These are phyloP conservation scores for Cadophora luteo-olivacea DNA, from an alignment of 2,329 filamentous ascomycete genomes.

Conservation along the genomic window DNA sequence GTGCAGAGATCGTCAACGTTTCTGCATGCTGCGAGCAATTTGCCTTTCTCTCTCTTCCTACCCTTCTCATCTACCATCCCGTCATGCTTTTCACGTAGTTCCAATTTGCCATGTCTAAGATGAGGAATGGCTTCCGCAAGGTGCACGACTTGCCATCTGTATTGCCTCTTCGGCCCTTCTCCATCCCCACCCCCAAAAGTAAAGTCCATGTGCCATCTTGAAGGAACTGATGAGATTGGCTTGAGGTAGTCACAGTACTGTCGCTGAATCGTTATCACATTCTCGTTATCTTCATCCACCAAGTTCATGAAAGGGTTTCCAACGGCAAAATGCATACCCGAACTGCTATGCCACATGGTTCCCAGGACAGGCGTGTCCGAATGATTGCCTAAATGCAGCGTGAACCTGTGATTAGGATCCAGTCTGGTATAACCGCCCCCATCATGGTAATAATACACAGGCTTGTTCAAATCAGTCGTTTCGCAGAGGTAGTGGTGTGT, in stretches of 20 bases:
- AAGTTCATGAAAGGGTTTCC: slow-evolving; percentile 9
- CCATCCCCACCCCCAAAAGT: slow-evolving; percentile 2
- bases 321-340: slow-evolving; percentile 20
- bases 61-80: neutral
- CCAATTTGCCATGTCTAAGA: slow-evolving; percentile 10
- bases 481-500: slow-evolving; percentile 21
- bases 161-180: slow-evolving; percentile 9
- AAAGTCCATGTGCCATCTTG: slow-evolving; percentile 21
- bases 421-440: slow-evolving; percentile 16
- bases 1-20: slow-evolving; percentile 13
- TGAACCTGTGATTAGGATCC: slow-evolving; percentile 12
- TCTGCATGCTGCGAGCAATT: slow-evolving; percentile 13
- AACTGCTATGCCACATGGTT: slow-evolving; percentile 18
- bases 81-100: slow-evolving; percentile 9
- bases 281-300: slow-evolving; percentile 3
- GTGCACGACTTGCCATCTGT: slow-evolving; percentile 20
- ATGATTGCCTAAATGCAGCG: slow-evolving; percentile 14
- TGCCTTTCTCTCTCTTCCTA: slow-evolving; percentile 10
- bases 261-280: slow-evolving; percentile 10
- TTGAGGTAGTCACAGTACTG: slow-evolving; percentile 19
- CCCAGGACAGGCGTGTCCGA: slow-evolving; percentile 7
- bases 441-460: slow-evolving; percentile 20
- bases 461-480: slow-evolving; percentile 4
- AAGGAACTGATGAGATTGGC: slow-evolving; percentile 12
- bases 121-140: slow-evolving; percentile 6